A percentile compares a stretch with the other conserved stretches of the same genome.
Conservation (phyloP, 495 filamentous ascomycete genomes). For the Cercophora sp. region DNA sequence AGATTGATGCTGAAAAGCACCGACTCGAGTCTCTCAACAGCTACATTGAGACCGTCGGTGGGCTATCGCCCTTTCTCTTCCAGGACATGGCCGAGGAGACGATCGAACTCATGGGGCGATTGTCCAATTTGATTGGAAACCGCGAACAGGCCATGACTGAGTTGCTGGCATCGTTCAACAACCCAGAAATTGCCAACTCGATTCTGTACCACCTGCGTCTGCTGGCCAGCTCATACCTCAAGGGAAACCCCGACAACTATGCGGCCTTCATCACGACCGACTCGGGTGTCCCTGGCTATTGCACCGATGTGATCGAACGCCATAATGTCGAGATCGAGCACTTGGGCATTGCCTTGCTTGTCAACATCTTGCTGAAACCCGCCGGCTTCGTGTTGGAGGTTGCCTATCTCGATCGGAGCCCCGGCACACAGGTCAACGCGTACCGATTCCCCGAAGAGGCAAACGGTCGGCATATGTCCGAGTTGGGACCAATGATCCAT, state of each 20-base stretch:
- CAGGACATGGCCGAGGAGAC: conserved; percentile 82
- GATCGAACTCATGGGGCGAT: conserved; percentile 56
- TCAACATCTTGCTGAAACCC: conserved; percentile 76
- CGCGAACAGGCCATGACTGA: conserved; percentile 54
- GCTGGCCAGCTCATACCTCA: conserved; percentile 84
- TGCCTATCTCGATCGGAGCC: conserved; percentile 85
- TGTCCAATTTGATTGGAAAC: conserved; percentile 51
- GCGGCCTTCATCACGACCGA: conserved; percentile 62
- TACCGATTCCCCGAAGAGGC: conserved; percentile 63
- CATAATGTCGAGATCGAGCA: conserved; percentile 83
- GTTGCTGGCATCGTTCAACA: conserved; percentile 74
- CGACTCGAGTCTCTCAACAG: conserved; percentile 69
- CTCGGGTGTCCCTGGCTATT: conserved; percentile 62
- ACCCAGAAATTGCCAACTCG: conserved; percentile 57
- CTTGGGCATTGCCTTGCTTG: conserved; percentile 69
- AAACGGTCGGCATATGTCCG: conserved; percentile 42
- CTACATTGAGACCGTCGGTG: conserved; percentile 63
- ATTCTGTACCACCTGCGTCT: conserved; percentile 70
- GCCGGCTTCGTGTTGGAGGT: conserved; percentile 79
- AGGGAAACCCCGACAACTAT: conserved; percentile 63
- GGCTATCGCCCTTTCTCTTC: conserved; percentile 62
- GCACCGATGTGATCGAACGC: conserved; percentile 64
- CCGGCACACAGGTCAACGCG: conserved; percentile 72
- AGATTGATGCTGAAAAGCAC: conserved; percentile 61
- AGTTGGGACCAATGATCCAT: conserved; percentile 45